Evolutionary conservation across 441 rosid genomes (phyloP), one percentile per base, ranked within the genome.

Genomic region (Biscutella laevigata): DNA sequence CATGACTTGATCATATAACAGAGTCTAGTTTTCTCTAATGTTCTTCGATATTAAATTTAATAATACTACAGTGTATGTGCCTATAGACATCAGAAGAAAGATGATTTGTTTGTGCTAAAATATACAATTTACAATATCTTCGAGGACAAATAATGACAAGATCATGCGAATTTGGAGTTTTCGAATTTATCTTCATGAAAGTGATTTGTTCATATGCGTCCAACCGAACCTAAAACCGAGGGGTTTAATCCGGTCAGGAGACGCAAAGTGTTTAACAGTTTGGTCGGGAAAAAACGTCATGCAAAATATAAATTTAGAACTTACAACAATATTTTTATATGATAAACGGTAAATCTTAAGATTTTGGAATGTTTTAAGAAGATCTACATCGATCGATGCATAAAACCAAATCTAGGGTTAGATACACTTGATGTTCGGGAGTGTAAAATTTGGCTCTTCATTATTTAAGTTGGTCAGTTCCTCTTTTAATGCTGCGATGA

Each of bases 301-400:
- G n/a, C n/a, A n/a, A n/a, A n/a, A n/a, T n/a, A 26, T 4, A 0
- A 26, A 26, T 26, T 26, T 26, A n/a, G n/a, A n/a, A n/a, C n/a
- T n/a, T n/a, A n/a, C n/a, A n/a, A n/a, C n/a, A n/a, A n/a, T n/a
- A n/a, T n/a, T n/a, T n/a, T n/a, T n/a, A n/a, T n/a, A n/a, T n/a
- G n/a, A 24, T 56, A 2, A 38, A 25, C n/a, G 36, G 45, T 25
- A 9, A 50, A 28, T 30, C 37, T 47, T 47, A 20, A 12, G 24
- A 33, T 40, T 41, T 17, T 43, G 47, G 60, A 43, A 61, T 53
- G 47, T 53, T 43, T 61, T 25, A 26, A 42, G 24, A 61, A 61
- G 16, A 52, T 51, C 53, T 12, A 27, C 59, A 43, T 53, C 51
- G 53, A 53, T 43, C 66, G 19, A 21, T 61, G 53, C 22, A 61